Conservation (phyloP, 1,139 yeast genomes). For the Yamadazyma conglobata region DNA sequence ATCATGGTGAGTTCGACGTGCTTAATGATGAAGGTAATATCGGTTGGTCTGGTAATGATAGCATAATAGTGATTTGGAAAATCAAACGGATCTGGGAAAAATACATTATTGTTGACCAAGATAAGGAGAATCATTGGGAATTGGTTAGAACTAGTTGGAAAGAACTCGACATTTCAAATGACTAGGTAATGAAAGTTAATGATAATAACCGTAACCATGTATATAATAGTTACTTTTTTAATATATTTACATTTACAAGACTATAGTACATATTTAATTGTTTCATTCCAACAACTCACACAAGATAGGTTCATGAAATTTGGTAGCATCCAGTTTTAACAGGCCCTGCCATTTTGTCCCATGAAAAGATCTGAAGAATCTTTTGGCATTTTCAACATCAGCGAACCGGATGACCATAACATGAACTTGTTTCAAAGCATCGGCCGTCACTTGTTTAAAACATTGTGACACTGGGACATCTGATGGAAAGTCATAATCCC, state of each 20-base stretch:
- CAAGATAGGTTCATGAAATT: constrained; percentile 34
- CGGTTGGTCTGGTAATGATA: constrained; percentile 76
- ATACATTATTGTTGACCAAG: constrained; percentile 57
- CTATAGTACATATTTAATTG: background rate
- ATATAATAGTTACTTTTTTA: background rate
- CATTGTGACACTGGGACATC: constrained; percentile 12
- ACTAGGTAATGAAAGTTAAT: constrained; percentile 1
- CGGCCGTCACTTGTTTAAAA: constrained; percentile 22
- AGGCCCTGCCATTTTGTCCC: constrained; percentile 43
- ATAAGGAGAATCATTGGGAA: constrained; percentile 42
- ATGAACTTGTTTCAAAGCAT: constrained; percentile 27
- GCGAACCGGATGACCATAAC: constrained; percentile 45
- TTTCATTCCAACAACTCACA: constrained; percentile 34
- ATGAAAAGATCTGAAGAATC: constrained; percentile 55
- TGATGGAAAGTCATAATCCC: constrained; percentile 37
- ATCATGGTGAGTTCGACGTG: constrained; percentile 27
- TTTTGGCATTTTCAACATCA: constrained; percentile 43
- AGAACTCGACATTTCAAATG: constrained; percentile 36
- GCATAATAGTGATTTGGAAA: constrained; percentile 70
- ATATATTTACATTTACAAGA: background rate
- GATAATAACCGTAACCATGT: background rate
- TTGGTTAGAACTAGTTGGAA: constrained; percentile 78
- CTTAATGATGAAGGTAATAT: constrained; percentile 58
- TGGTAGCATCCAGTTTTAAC: constrained; percentile 25
- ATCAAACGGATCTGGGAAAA: constrained; percentile 79